These are phyloP conservation scores for Hyaloscypha finlandica DNA, from an alignment of 495 filamentous ascomycete genomes.

Conservation along the genomic window DNA sequence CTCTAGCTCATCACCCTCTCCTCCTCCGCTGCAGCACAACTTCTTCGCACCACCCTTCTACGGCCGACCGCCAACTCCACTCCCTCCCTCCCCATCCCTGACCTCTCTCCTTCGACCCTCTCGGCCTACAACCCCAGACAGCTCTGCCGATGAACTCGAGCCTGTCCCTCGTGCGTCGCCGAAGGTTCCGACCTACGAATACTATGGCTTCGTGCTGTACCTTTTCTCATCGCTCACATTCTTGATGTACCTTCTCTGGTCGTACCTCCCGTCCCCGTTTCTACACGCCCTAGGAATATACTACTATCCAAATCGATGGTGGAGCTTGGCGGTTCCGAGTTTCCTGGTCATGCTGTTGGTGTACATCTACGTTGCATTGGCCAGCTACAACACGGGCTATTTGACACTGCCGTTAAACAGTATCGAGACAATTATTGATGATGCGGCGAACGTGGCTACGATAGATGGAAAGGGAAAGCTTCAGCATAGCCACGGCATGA, in stretches of 20 bases:
- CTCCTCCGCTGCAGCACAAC: constrained; percentile 41
- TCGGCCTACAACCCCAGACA: constrained; percentile 87
- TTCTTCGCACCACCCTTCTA: constrained; percentile 88
- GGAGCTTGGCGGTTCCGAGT: constrained; percentile 86
- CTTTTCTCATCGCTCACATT: constrained; percentile 79
- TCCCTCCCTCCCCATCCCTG: constrained; percentile 90
- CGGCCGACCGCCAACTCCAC: constrained; percentile 81
- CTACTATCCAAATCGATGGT: constrained; percentile 98
- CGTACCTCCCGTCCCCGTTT: constrained; percentile 88
- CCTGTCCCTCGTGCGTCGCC: constrained; percentile 86
- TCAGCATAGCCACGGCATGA: constrained; percentile 48
- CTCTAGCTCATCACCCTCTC: constrained; percentile 27
- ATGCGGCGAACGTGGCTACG: constrained; percentile 80
- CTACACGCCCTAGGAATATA: constrained; percentile 90
- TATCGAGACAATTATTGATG: constrained; percentile 90
- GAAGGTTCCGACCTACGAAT: constrained; percentile 96
- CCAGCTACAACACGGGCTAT: constrained; percentile 85
- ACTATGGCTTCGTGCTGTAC: constrained; percentile 98
- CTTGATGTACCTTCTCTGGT: constrained; percentile 90
- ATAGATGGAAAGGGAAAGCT: constrained; percentile 69
- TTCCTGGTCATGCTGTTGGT: constrained; percentile 87
- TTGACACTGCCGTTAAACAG: constrained; percentile 79
- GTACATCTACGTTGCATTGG: constrained; percentile 93
- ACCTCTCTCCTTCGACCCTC: constrained; percentile 95
- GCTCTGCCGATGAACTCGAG: constrained; percentile 80